Base-by-base conservation (phyloP, 352 stramenopile species). In the Saprolegnia diclina region DNA sequence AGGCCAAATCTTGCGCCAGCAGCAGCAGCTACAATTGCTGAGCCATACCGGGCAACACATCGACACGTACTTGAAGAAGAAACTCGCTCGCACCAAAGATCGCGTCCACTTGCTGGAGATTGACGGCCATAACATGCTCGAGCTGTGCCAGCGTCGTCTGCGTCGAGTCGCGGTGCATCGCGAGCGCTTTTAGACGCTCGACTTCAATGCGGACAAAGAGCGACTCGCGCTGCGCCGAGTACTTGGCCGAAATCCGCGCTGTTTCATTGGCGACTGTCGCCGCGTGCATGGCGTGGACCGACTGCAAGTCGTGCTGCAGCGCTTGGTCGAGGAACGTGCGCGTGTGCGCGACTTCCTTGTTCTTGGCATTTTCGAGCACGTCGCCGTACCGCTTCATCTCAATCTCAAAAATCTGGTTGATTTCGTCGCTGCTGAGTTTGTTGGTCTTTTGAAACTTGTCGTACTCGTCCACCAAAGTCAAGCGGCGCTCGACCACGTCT, bases 51-150 rank as follows among this genome's bases (percentile, higher is more conserved):
- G 18, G 1, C 26, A n/a, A 65, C 24, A 21, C 6, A 22, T 52
- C 19, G 7, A 0, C 11, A 21, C 35, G n/a, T 44, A 69, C 63
- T 22, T 82, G 84, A 21, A 92, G 70, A 0, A 92, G 66, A 42
- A 82, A 89, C n/a, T 90, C 82, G 56, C 82, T 89, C 0, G 82
- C 73, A 14, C 84, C 84, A 62, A 92, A 92, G 22, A 90, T 82
- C 0, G 74, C 63, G 64, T 92, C 82, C 6, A 92, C 79, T 37
- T 89, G 79, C 24, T 90, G 65, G 0, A 76, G 74, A 0, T 75
- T 79, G 0, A 76, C 77, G 53, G 76, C 75, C 52, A 90, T 81
- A 21, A 83, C 74, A 11, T 82, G 77, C 50, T 90, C 84, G 0
- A 92, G 75, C 18, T 72, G 79, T 19, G 78, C 77, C 78, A 83